Percentiles rank a stretch among this genome's conserved stretches.
phyloP scores from a whole-genome alignment of 140 eudicot genomes.

The Flaveria floridana region DNA sequence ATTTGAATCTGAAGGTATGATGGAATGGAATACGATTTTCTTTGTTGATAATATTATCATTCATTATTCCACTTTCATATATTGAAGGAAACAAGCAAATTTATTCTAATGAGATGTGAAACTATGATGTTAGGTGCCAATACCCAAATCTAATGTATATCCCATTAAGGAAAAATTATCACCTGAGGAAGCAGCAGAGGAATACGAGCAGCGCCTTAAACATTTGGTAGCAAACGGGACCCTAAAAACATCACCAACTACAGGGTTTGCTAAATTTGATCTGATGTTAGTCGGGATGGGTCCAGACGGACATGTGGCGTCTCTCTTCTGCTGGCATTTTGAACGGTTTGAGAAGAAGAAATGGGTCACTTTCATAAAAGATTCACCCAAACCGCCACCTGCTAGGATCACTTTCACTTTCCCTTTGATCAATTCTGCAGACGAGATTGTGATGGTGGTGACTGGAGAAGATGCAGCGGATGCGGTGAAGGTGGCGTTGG shows the following conservation, averaged over 20 bases:
- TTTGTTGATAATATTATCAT: not conserved
- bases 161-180: conserved; percentile 61
- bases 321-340: conserved; percentile 66
- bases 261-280: conserved; percentile 65
- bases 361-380: conserved; percentile 60
- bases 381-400: conserved; percentile 74
- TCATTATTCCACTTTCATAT: not conserved
- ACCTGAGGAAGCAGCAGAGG: conserved; percentile 70
- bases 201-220: conserved; percentile 55
- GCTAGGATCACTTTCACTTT: conserved; percentile 63
- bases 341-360: conserved; percentile 46
- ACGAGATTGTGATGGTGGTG: conserved; percentile 55
- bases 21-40: not conserved
- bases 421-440: conserved; percentile 62
- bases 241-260: conserved; percentile 35
- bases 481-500: conserved; percentile 49
- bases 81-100: not conserved
- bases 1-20: not conserved
- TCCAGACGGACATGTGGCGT: conserved; percentile 77
- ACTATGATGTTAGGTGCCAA: conserved; percentile 44
- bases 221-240: conserved; percentile 41
- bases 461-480: conserved; percentile 58
- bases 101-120: not conserved
- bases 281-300: conserved; percentile 70
- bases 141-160: conserved; percentile 51